Evolutionary conservation across 2,329 filamentous ascomycete genomes (phyloP), one percentile per base, ranked within the genome.

Genomic region (Parasarocladium wereldwijsianum): DNA sequence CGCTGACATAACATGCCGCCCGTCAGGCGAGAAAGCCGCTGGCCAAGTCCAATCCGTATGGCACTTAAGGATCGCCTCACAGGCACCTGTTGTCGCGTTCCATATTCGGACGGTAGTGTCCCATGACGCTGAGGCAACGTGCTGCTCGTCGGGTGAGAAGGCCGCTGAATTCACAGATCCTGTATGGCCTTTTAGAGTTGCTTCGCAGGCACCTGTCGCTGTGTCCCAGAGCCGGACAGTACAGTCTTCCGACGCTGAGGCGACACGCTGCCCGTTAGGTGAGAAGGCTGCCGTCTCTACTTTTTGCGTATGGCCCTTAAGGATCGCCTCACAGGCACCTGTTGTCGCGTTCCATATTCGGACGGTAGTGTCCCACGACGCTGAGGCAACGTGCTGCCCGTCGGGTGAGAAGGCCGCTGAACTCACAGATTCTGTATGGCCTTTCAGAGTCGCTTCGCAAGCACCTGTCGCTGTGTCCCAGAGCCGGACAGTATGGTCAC

Each of bases 361-460:
- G 12, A 30, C 27, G 4, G 27, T 22, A 11, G 4, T 20, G 18
- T 30, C 18, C 7, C 10, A 7, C 8, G 27, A 30, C 5, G 5
- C 27, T 13, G 27, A 22, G 10, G 14, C 27, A 8, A 22, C 5
- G 13, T 11, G 18, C 27, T 12, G 17, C 11, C 6, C 5, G 9
- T 19, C 13, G 10, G 7, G 9, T 8, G 15, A 29, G 17, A 29
- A 20, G 6, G 9, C 27, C 11, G 21, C 27, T 18, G 27, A 19
- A n/a, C 9, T 18, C 16, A 21, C 27, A 12, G 11, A 19, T 9
- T 13, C 12, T n/a, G 5, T 17, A 23, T 38, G 31, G 4, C 31
- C 32, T 17, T 34, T 11, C 5, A 40, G 14, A 16, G 27, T 38
- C 30, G 32, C 27, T 11, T 32, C 10, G 23, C 32, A 37, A 12